Evolutionary conservation across 2,329 filamentous ascomycete genomes (phyloP).

Genomic region (Pseudogymnoascus verrucosus): DNA sequence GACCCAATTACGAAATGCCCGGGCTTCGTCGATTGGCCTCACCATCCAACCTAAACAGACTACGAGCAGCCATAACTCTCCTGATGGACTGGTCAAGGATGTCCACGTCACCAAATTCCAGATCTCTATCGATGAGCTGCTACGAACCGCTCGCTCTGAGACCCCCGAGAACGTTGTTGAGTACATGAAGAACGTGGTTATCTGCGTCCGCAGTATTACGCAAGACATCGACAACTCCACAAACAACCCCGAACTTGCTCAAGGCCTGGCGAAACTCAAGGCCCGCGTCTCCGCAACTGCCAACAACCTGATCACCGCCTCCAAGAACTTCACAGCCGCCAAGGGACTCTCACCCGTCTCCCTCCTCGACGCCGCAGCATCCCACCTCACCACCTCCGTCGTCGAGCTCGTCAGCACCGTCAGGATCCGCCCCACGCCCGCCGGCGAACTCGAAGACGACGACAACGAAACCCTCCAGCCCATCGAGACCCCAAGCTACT

Average conservation of each 20-base stretch:
- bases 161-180: constrained; percentile 69
- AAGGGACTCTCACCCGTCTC: constrained; percentile 88
- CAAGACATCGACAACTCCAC: constrained; percentile 63
- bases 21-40: constrained; percentile 71
- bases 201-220: constrained; percentile 75
- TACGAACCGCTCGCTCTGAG: constrained; percentile 67
- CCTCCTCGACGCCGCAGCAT: constrained; percentile 84
- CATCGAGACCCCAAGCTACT: constrained; percentile 61
- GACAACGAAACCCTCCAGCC: constrained; percentile 62
- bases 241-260: constrained; percentile 41
- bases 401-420: constrained; percentile 77
- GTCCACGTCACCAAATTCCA: constrained; percentile 93
- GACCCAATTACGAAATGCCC: constrained; percentile 74
- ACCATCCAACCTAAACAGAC: constrained; percentile 54
- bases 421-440: constrained; percentile 72
- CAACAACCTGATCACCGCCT: constrained; percentile 90
- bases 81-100: constrained; percentile 76
- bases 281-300: constrained; percentile 82
- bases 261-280: constrained; percentile 64
- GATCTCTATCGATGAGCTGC: constrained; percentile 82
- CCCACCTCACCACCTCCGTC: constrained; percentile 76
- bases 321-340: constrained; percentile 80
- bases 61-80: constrained; percentile 59
- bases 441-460: constrained; percentile 68
- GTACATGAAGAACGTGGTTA: constrained; percentile 78